Evolutionary conservation across 208 protist genomes (phyloP).

Genomic region (Trichomonas vaginalis): DNA sequence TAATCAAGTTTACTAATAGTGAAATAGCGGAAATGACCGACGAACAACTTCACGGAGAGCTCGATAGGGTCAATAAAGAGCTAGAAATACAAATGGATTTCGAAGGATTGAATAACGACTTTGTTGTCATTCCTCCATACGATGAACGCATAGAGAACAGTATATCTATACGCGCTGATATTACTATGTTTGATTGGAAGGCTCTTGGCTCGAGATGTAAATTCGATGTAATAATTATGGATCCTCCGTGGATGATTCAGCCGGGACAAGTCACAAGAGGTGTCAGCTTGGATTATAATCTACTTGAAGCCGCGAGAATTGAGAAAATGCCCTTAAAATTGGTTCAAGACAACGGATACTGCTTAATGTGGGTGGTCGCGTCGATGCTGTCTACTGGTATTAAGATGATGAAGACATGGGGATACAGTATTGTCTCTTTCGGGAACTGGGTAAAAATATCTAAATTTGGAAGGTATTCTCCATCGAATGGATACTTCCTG

Average conservation of each 20-base stretch:
- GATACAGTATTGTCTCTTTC: not conserved
- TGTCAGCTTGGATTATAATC: not conserved
- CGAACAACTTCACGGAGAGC: not conserved
- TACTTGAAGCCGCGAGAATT: not conserved
- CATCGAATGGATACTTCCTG: not conserved
- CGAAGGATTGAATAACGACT: not conserved
- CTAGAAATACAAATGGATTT: not conserved
- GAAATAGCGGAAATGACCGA: not conserved
- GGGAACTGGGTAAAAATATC: not conserved
- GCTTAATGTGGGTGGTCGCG: not conserved
- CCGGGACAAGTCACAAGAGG: not conserved
- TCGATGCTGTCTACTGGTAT: not conserved
- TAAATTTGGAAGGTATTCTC: not conserved
- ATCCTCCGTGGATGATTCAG: not conserved
- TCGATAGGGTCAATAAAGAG: not conserved
- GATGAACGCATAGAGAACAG: not conserved
- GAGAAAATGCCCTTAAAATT: not conserved
- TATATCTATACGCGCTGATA: not conserved
- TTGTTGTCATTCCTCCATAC: not conserved
- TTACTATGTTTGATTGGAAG: not conserved
- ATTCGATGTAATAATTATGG: conserved; percentile 20
- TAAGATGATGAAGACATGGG: not conserved
- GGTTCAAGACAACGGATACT: not conserved
- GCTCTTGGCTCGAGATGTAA: not conserved
- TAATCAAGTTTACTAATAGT: no score